These are phyloP conservation scores for Sphenostylis stenocarpa DNA, from an alignment of 306 rosid genomes.

Conservation along the genomic window DNA sequence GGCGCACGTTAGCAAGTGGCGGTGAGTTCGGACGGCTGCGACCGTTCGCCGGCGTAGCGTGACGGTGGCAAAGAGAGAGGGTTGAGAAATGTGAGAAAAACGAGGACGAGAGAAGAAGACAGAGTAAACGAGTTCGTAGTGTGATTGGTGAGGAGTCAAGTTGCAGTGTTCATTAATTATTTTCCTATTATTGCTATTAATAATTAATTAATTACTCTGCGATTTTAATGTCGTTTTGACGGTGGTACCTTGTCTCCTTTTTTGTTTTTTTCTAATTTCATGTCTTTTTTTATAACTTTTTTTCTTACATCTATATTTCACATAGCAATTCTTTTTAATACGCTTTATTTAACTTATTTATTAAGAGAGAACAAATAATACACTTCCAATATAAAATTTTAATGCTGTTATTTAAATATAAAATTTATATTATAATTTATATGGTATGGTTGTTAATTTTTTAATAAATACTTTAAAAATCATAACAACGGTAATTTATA, in stretches of 20 bases:
- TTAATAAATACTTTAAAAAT: no score
- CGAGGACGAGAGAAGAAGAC: conserved; percentile 41
- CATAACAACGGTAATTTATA: no score
- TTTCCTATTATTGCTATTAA: not conserved
- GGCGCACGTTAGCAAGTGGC: conserved; percentile 20
- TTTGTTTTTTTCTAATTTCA: not conserved
- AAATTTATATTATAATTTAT: no score
- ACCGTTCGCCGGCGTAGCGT: conserved; percentile 30
- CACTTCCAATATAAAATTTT: no score
- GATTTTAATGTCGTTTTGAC: conserved; percentile 20
- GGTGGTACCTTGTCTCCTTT: conserved; percentile 3
- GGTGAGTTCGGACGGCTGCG: not conserved
- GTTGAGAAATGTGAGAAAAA: conserved; percentile 33
- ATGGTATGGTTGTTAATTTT: no score
- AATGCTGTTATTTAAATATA: no score
- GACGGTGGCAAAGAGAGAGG: not conserved
- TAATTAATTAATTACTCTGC: not conserved
- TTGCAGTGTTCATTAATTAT: conserved; percentile 38
- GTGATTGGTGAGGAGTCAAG: conserved; percentile 48
- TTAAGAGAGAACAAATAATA: no score
- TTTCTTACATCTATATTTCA: no score
- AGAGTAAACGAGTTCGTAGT: conserved; percentile 19
- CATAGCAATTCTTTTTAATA: no score
- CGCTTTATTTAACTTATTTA: no score
- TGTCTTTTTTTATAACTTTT: not conserved